These are phyloP conservation scores for Pugionium dolabratum DNA, from an alignment of 345 rosid species.

Conservation along the genomic window DNA sequence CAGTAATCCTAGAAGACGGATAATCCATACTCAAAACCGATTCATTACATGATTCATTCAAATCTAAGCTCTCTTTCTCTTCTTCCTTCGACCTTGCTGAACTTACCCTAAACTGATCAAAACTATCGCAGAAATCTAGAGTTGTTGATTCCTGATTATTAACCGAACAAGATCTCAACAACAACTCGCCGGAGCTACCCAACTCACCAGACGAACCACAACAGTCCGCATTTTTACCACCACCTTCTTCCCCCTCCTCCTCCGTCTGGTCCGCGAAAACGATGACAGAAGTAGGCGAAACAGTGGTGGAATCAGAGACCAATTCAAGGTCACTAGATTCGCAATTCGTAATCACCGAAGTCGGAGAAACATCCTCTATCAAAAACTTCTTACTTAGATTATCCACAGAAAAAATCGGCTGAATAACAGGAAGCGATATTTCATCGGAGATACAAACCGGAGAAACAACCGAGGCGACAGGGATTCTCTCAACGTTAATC, in stretches of 20 bases:
- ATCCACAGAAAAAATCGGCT: constrained; percentile 64
- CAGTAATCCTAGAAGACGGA: constrained; percentile 82
- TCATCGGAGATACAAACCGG: constrained; percentile 58
- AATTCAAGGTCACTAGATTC: constrained; percentile 35
- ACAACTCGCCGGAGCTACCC: constrained; percentile 52
- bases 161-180: constrained; percentile 30
- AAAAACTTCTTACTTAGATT: constrained; percentile 45
- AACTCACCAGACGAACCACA: constrained; percentile 42
- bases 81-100: constrained; percentile 46
- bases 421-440: constrained; percentile 75
- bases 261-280: constrained; percentile 47
- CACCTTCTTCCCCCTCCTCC: constrained; percentile 30
- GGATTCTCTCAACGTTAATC: constrained; percentile 77
- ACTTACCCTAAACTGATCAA: constrained; percentile 58
- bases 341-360: constrained; percentile 42
- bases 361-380: constrained; percentile 51
- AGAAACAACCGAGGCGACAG: constrained; percentile 91
- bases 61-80: constrained; percentile 49
- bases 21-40: constrained; percentile 83
- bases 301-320: constrained; percentile 55
- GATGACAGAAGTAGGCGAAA: constrained; percentile 70
- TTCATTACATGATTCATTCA: constrained; percentile 55
- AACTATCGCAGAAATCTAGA: constrained; percentile 59
- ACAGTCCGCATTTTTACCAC: constrained; percentile 54
- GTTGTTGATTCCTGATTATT: constrained; percentile 44